Base-by-base conservation (phyloP, 106 monocot species). In the Dendrobium huoshanense region DNA sequence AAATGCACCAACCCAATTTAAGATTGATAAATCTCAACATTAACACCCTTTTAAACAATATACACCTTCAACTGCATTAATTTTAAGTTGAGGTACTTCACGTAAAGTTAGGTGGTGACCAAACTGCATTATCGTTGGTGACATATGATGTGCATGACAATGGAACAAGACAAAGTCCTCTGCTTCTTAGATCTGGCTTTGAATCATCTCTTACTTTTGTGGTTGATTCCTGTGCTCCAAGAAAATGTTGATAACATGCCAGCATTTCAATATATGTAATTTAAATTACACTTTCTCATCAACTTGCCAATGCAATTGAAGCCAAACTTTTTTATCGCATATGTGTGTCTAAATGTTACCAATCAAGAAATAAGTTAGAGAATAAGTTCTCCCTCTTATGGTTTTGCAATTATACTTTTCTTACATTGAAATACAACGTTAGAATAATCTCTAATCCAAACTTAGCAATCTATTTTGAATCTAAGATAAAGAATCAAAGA, bases 131-230 rank as follows among this genome's bases (percentile, higher is more conserved):
- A 41, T 90, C 92, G n/a, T 74, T 87, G 20, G 92, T 89, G 20
- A 95, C 83, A 72, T 93, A 89, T 2, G 95, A 91, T 20, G 88
- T 95, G 91, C 89, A 93, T 41, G 95, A 91, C 72, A 95, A 82
- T 2, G 95, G 95, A 76, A 95, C 95, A 61, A 95, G 85, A 65
- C 95, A 95, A 72, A 95, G 92, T 9, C 95, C 95, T 89, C 95
- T 84, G 48, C 91, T 95, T 56, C 89, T 89, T 68, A 95, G 83
- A 54, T 93, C 92, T 37, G 67, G 67, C 81, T 82, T 88, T 15
- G 81, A 13, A 43, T 91, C 91, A 25, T 84, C 84, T 37, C 61
- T 77, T 74, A 89, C 87, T 24, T 77, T 82, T n/a, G n/a, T 5
- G 27, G 79, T 77, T 79, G 86, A 75, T 41, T 9, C 74, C 80